Evolutionary conservation across 495 filamentous ascomycete species (phyloP).

Genomic region (Amphirosellinia nigrospora): DNA sequence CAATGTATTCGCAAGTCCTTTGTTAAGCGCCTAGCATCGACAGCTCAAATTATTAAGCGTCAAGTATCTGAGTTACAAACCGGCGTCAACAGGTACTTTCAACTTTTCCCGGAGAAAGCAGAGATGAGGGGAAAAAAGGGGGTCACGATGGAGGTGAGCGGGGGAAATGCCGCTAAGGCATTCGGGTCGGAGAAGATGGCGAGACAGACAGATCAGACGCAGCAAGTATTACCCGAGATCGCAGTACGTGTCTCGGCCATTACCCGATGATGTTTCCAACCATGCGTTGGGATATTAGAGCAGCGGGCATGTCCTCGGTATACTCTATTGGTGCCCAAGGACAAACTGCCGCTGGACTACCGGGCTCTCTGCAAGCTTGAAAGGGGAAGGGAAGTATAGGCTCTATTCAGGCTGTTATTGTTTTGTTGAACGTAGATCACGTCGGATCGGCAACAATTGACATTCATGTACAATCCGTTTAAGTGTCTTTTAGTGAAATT

Average conservation of each 20-base stretch:
- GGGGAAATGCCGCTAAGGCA: slow-evolving; percentile 7
- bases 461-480: background rate
- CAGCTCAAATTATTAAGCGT: background rate
- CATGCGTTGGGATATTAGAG: background rate
- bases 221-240: slow-evolving; percentile 3
- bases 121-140: slow-evolving; percentile 8
- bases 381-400: background rate
- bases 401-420: slow-evolving; percentile 20
- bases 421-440: background rate
- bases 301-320: slow-evolving; percentile 3
- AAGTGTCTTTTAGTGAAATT: background rate
- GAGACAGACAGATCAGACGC: background rate
- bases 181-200: background rate
- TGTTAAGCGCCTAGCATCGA: background rate
- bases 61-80: too few relatives aligned
- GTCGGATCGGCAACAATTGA: background rate
- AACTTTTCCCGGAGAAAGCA: slow-evolving; percentile 12
- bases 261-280: background rate
- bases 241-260: slow-evolving; percentile 12
- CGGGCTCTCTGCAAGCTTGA: slow-evolving; percentile 8
- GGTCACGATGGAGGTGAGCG: slow-evolving; percentile 14
- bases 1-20: background rate
- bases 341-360: background rate
- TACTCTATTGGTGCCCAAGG: slow-evolving; percentile 8
- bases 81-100: too few relatives aligned